Percentiles rank a stretch among this genome's conserved stretches.
These are phyloP conservation scores for Prunus fruticosa DNA, from an alignment of 306 rosid genomes.

Conservation along the genomic window DNA sequence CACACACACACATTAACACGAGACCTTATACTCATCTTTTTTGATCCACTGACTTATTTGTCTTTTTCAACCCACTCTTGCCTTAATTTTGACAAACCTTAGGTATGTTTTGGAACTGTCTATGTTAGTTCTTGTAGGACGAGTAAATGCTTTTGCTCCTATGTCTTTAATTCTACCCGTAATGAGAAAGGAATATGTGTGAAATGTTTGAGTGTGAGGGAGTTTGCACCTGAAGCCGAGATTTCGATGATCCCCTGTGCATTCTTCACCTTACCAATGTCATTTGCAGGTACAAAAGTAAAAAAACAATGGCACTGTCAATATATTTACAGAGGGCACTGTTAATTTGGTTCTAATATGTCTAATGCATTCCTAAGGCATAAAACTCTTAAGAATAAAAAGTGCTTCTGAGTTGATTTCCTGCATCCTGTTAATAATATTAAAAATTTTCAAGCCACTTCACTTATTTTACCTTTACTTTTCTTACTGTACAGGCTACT, in stretches of 20 bases:
- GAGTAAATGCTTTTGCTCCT: slow-evolving; percentile 26
- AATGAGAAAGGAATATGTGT: slow-evolving; percentile 77
- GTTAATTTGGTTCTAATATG: neutral
- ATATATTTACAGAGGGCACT: neutral
- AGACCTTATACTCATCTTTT: neutral
- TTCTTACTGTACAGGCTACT: slow-evolving; percentile 57
- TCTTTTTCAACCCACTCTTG: neutral
- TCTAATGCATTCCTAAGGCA: neutral
- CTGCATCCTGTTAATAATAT: neutral
- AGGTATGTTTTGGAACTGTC: neutral
- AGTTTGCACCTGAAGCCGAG: slow-evolving; percentile 93
- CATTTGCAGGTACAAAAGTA: slow-evolving; percentile 68
- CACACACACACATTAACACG: neutral
- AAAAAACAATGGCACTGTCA: neutral
- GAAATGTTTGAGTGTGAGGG: slow-evolving; percentile 63
- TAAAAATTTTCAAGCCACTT: slow-evolving; percentile 11
- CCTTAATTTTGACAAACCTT: neutral
- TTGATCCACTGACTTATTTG: too few relatives aligned
- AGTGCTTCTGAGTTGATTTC: neutral
- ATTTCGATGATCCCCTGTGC: slow-evolving; percentile 53
- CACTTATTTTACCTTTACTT: neutral
- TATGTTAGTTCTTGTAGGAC: slow-evolving; percentile 14
- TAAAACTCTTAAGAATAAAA: neutral
- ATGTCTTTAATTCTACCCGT: slow-evolving; percentile 50
- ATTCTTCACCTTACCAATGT: slow-evolving; percentile 75